Base-by-base conservation (phyloP, 805 yeast species). In the Wickerhamomyces ciferrii region DNA sequence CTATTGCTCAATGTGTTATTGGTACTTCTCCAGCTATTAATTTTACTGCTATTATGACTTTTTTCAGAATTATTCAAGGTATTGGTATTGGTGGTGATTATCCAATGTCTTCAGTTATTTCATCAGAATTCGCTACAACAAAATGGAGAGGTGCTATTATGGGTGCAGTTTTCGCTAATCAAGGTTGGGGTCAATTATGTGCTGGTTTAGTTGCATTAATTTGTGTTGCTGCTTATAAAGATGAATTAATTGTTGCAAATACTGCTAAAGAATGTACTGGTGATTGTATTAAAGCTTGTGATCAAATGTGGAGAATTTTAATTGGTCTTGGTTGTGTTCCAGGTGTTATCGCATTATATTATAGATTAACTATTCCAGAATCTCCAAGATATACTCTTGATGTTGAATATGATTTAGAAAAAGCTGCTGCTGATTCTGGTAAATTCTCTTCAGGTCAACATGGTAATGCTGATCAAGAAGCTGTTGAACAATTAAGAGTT, bases 11-110 rank as follows among this genome's bases (percentile, higher is more conserved):
- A 73, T 83, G 92, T 72, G 67, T 76, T 50, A 53, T 84, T 41
- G 96, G 96, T 60, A 59, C 66, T 10, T 79, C 96, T 23, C 78
- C 87, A 23, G 94, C 84, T 53, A 69, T 88, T 50, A 76, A 74
- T 61, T 84, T 88, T 60, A 78, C 80, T 47, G 96, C 94, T 39
- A 74, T 87, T 43, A 74, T 90, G 52, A 70, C 83, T 11, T 82
- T 84, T 61, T 83, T 81, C 71, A 85, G 97, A 80, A 83, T 89
- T 54, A 62, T 89, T 52, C 84, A 83, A 88, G 97, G 97, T 76
- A 84, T 90, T 59, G 97, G 97, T 81, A 90, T 89, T 58, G 97
- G 97, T 74, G 97, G 96, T 77, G 97, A 89, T 72, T 89, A 89
- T 67, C 96, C 97, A 56, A 76, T 90, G 60, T 87, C 96, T 17